Evolutionary conservation across 441 rosid species (phyloP), one percentile per base, ranked within the genome.

Genomic region (Gossypium davidsonii): DNA sequence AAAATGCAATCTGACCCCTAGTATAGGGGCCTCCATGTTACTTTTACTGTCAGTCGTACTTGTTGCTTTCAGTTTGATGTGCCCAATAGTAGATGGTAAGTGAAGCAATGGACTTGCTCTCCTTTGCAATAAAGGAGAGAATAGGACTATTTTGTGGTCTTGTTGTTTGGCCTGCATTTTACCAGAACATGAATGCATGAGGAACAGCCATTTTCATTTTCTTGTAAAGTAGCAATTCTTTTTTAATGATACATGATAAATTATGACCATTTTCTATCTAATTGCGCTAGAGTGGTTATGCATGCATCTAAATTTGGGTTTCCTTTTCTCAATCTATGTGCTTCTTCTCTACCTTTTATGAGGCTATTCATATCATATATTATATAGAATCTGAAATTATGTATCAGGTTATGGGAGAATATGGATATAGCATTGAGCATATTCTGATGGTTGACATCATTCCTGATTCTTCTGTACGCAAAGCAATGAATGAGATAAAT

Each of bases 401-500:
- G 63, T 57, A 48, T 73, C 83, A 93, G 98, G 97, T 91, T 75
- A 91, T 95, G 93, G 91, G 88, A 66, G 90, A 93, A 67, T 93
- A 95, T 80, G 99, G 99, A 67, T 93, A 88, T 82, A 89, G 84
- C 88, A 93, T 95, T 63, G 98, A 95, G 85, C 98, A 95, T 77
- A 93, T 95, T 57, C 84, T 95, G 71, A 88, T 95, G 99, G 92
- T 95, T 77, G 99, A 95, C 83, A 90, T 93, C 68, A 79, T 95
- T 77, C 97, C 99, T 2, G 99, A 95, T 79, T 62, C 90, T 8
- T 77, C 96, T 66, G 98, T 95, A 14, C 94, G 98, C 74, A 88
- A 76, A 82, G 98, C 99, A 18, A 93, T 95, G 99, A 95, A 95
- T 51, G 99, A 95, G 85, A 95, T 95, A 73, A 95, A 95, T 80